Evolutionary conservation across 176 grass and related monocot species (phyloP), one percentile per base, ranked within the genome.

Genomic region (Aechmea fasciata): DNA sequence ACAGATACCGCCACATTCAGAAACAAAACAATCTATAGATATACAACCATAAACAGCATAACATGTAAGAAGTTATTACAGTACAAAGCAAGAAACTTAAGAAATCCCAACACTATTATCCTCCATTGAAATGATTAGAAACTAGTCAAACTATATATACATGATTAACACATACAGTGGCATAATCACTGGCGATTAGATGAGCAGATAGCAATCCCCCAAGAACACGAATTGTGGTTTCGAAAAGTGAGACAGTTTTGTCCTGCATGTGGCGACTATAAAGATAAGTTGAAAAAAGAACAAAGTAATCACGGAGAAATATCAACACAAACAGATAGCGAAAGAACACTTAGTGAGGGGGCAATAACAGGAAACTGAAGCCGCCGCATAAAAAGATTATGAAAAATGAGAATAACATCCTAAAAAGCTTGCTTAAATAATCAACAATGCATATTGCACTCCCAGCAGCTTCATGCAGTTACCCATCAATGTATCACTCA

Each of bases 161-260:
- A 68, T 19, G 48, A 47, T 66, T 67, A 49, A 69, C 11, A 63
- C 74, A 53, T 96, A 96, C 92, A 23, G 92, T 96, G 24, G 88
- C 78, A 85, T 92, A 89, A 74, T 96, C 92, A 89, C 88, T 92
- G 67, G 92, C 88, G 64, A 96, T 89, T 67, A 96, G 65, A 74
- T 96, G 92, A 81, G 88, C 88, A 28, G 92, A 96, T 33, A 96
- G 62, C 64, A 96, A 79, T 50, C 92, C 92, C 11, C 92, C 92
- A 51, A 96, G 88, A 72, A 96, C 87, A 57, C 92, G 85, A 64
- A 96, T 96, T 57, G 90, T 96, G 69, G 92, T 96, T 81, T 96
- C 92, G 69, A 96, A 96, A 68, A 96, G 85, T 50, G 92, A 96
- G 68, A 96, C 92, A 13, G 92, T 96, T 89, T 96, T 96, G 67